Percentiles rank a stretch among this genome's conserved stretches.
Evolutionary conservation across 306 rosid genomes (phyloP).

Genomic region (Lotus japonicus): DNA sequence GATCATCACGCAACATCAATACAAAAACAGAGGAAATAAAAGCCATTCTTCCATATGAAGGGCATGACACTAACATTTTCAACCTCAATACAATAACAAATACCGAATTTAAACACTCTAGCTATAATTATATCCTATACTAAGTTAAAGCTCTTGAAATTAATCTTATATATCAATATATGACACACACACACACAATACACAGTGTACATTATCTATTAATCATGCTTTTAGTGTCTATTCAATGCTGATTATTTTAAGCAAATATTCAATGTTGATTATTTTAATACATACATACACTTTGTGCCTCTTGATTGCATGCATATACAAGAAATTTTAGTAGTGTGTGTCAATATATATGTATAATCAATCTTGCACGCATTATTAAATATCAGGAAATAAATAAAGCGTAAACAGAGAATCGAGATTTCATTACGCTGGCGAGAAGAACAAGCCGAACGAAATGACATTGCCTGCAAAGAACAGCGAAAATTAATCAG

Average conservation of each 20-base stretch:
- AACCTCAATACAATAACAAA: neutral
- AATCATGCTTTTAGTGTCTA: neutral
- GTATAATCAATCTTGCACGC: too few relatives aligned
- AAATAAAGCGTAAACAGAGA: neutral
- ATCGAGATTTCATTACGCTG: constrained; percentile 37
- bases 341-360: too few relatives aligned
- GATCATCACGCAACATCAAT: neutral
- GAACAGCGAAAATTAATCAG: neutral
- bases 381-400: too few relatives aligned
- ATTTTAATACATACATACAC: too few relatives aligned
- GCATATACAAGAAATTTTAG: too few relatives aligned
- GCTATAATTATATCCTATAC: neutral
- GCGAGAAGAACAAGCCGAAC: constrained; percentile 61
- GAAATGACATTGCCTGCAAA: constrained; percentile 74
- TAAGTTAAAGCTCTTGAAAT: too few relatives aligned
- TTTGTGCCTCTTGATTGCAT: too few relatives aligned
- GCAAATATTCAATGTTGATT: too few relatives aligned
- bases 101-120: neutral
- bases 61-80: neutral
- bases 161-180: too few relatives aligned
- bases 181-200: too few relatives aligned
- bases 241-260: too few relatives aligned
- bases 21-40: neutral
- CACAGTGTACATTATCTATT: neutral
- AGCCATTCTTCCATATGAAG: neutral